These are phyloP conservation scores for Xylaria sp. DNA, from an alignment of 2,329 filamentous ascomycete genomes.

Conservation along the genomic window DNA sequence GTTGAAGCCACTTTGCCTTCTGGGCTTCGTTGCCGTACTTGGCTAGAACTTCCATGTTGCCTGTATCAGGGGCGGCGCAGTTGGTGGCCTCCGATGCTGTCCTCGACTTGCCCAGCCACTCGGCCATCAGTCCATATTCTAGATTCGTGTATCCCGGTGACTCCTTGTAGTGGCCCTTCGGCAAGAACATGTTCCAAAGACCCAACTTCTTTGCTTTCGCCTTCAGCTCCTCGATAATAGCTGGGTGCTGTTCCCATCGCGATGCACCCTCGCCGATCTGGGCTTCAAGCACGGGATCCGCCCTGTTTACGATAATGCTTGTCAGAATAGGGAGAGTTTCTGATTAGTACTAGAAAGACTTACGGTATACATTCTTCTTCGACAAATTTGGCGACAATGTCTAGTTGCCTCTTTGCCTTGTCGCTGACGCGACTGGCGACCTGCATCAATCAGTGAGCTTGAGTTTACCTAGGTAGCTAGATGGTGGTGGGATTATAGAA, in stretches of 20 bases:
- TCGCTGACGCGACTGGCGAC: slow-evolving; percentile 77
- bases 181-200: slow-evolving; percentile 98
- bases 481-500: slow-evolving; percentile 23
- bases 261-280: slow-evolving; percentile 80
- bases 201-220: slow-evolving; percentile 82
- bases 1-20: slow-evolving; percentile 84
- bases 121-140: slow-evolving; percentile 98
- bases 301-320: slow-evolving; percentile 56
- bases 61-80: slow-evolving; percentile 90
- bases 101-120: slow-evolving; percentile 88
- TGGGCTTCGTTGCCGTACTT: slow-evolving; percentile 89
- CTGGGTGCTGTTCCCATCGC: slow-evolving; percentile 84
- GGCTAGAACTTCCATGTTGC: slow-evolving; percentile 94
- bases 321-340: slow-evolving; percentile 36
- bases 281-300: slow-evolving; percentile 82
- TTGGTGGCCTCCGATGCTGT: slow-evolving; percentile 88
- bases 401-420: slow-evolving; percentile 82
- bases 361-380: slow-evolving; percentile 92
- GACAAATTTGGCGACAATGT: slow-evolving; percentile 93
- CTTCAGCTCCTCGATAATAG: slow-evolving; percentile 90
- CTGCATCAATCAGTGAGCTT: slow-evolving; percentile 49
- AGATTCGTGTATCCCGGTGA: slow-evolving; percentile 94
- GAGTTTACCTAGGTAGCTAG: neutral
- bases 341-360: slow-evolving; percentile 47
- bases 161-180: slow-evolving; percentile 94